These are phyloP conservation scores for Trametes cingulata DNA, from an alignment of 768 basidiomycete genomes.

Conservation along the genomic window DNA sequence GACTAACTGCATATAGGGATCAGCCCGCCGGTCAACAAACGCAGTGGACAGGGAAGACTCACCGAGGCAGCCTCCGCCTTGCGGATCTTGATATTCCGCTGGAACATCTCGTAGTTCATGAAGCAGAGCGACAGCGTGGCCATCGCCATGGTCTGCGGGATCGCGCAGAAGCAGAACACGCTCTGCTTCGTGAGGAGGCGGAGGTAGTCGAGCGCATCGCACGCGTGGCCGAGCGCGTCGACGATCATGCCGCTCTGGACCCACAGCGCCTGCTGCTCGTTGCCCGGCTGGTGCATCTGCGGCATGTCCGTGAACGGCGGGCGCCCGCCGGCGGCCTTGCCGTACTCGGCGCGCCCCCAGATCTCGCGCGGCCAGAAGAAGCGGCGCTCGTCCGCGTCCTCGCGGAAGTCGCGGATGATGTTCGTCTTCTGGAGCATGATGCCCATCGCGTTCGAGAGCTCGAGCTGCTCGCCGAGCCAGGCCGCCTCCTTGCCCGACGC, in stretches of 20 bases:
- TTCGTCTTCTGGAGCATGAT: constrained; percentile 96
- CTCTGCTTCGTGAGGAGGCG: constrained; percentile 84
- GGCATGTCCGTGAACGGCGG: constrained; percentile 60
- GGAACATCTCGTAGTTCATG: constrained; percentile 88
- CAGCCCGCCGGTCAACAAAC: neutral
- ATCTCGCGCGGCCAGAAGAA: constrained; percentile 97
- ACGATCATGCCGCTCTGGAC: constrained; percentile 88
- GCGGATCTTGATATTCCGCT: constrained; percentile 90
- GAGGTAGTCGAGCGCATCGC: constrained; percentile 89
- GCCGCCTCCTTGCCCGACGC: constrained; percentile 80
- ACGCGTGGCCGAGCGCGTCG: constrained; percentile 81
- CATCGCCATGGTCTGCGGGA: constrained; percentile 94
- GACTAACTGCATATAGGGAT: constrained; percentile 61
- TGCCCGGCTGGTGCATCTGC: constrained; percentile 61
- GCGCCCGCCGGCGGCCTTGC: constrained; percentile 32
- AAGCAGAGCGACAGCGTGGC: constrained; percentile 91
- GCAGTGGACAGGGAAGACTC: constrained; percentile 31
- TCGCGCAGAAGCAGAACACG: constrained; percentile 94
- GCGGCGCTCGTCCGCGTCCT: constrained; percentile 82
- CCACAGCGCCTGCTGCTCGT: constrained; percentile 69
- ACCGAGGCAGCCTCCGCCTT: constrained; percentile 87
- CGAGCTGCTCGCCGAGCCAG: constrained; percentile 77
- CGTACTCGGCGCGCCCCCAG: constrained; percentile 66
- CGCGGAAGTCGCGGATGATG: constrained; percentile 93
- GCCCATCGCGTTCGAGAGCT: constrained; percentile 93